Percentiles rank a stretch among this genome's conserved stretches.
These are phyloP conservation scores for Teunomyces panamensis DNA, from an alignment of 805 yeast species.

Conservation along the genomic window DNA sequence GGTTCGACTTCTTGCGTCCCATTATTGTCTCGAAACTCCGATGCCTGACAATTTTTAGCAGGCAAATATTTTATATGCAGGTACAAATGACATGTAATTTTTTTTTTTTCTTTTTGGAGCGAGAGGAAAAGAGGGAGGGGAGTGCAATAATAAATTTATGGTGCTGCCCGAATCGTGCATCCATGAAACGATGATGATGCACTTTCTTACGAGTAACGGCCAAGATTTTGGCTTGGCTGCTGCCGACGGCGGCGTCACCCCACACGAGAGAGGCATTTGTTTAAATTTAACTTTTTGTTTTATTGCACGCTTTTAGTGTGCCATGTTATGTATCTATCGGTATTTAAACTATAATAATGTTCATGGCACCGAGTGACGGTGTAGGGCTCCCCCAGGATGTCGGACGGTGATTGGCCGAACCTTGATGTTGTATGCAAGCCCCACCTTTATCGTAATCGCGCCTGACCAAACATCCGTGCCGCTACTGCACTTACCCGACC, in stretches of 20 bases:
- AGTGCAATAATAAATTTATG: background rate
- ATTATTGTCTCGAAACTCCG: background rate
- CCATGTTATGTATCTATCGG: background rate
- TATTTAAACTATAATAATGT: background rate
- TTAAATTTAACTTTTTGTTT: background rate
- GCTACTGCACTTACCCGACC: conserved; percentile 3
- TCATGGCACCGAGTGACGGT: background rate
- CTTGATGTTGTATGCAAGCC: background rate
- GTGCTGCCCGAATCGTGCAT: too few species aligned
- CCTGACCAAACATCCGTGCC: conserved; percentile 2
- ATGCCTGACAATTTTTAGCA: background rate
- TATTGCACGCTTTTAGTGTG: background rate
- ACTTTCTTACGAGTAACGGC: background rate
- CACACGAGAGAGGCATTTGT: background rate
- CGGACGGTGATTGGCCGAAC: background rate
- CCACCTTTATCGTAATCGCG: conserved; percentile 2
- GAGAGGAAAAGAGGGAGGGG: background rate
- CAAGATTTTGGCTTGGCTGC: too few species aligned
- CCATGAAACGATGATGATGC: background rate
- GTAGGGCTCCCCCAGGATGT: background rate
- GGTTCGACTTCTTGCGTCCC: conserved; percentile 15
- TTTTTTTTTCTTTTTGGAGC: background rate
- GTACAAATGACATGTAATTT: too few species aligned
- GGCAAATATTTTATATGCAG: background rate
- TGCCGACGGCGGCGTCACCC: too few species aligned